These are phyloP conservation scores for Acephala macrosclerotiorum DNA, from an alignment of 2,329 filamentous ascomycete species.

Conservation along the genomic window DNA sequence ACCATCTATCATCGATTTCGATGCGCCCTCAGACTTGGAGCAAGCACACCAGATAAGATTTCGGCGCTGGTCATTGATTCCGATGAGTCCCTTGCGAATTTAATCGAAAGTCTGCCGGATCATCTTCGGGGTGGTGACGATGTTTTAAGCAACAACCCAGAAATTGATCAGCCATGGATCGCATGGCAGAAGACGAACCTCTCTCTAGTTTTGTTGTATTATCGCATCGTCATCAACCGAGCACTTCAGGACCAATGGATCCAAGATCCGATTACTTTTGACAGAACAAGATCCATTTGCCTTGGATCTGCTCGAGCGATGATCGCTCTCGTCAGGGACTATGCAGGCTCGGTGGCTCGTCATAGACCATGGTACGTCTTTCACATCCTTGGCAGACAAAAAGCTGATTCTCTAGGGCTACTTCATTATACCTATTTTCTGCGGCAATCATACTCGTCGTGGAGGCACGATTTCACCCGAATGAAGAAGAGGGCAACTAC, in stretches of 20 bases:
- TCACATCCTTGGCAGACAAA: neutral
- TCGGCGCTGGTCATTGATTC: neutral
- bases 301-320: neutral
- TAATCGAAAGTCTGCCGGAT: neutral
- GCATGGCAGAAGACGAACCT: constrained; percentile 1
- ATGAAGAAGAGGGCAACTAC: neutral
- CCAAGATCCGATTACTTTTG: neutral
- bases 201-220: neutral
- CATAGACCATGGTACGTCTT: neutral
- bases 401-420: neutral
- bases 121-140: neutral
- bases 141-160: neutral
- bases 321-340: neutral
- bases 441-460: neutral
- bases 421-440: neutral
- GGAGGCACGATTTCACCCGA: neutral
- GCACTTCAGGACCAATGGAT: constrained; percentile 1
- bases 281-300: neutral
- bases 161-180: neutral
- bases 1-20: neutral
- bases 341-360: neutral
- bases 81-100: neutral
- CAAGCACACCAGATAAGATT: neutral
- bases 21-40: neutral
- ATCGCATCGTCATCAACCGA: neutral